phyloP scores from a whole-genome alignment of 2,329 filamentous ascomycete genomes.

The Chrysoporthe austroafricana region DNA sequence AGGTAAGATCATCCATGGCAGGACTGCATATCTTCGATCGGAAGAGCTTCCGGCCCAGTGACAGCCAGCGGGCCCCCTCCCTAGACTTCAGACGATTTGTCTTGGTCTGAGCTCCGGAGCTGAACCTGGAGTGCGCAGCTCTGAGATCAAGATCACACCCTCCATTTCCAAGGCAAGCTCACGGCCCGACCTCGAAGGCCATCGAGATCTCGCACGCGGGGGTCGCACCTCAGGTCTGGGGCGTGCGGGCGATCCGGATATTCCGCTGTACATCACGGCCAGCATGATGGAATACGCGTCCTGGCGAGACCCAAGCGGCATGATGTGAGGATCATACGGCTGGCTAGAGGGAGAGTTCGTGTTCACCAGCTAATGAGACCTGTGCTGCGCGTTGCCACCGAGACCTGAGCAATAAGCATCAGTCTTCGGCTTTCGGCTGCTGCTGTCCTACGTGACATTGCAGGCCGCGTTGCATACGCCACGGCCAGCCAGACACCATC shows the following conservation, averaged over 20 bases:
- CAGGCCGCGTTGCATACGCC: constrained; percentile 17
- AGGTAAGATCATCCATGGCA: constrained; percentile 31
- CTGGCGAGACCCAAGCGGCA: too few species aligned
- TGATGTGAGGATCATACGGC: too few species aligned
- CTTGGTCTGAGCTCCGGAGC: background rate
- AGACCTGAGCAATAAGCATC: constrained; percentile 1
- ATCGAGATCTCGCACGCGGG: background rate
- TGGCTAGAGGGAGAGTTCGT: too few species aligned
- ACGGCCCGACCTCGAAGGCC: background rate
- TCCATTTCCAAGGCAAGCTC: background rate
- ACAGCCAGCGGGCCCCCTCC: background rate
- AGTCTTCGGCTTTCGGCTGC: constrained; percentile 20
- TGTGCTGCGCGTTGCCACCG: background rate
- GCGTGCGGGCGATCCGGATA: background rate
- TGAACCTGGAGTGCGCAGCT: background rate
- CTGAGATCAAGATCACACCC: background rate
- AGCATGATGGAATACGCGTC: background rate
- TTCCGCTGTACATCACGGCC: background rate
- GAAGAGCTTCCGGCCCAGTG: constrained; percentile 4
- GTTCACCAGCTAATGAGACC: background rate
- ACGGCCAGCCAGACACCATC: background rate
- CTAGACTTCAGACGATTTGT: constrained; percentile 12
- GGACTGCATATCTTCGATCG: constrained; percentile 36
- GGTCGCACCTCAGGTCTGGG: background rate
- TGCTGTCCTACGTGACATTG: constrained; percentile 19